Evolutionary conservation across 2,329 filamentous ascomycete genomes (phyloP).

Genomic region (Alternaria conjuncta): DNA sequence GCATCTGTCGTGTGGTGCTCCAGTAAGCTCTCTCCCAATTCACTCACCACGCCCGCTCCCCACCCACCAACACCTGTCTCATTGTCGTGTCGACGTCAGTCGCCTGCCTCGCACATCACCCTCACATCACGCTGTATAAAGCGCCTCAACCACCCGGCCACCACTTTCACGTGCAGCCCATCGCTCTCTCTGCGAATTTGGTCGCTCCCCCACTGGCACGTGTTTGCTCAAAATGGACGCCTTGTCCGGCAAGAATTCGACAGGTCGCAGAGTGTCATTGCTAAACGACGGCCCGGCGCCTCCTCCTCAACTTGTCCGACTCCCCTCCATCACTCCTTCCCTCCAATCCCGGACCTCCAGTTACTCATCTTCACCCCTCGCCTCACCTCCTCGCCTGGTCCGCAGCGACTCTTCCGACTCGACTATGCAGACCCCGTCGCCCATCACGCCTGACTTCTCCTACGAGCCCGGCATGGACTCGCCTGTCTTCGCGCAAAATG

Average conservation of each 20-base stretch:
- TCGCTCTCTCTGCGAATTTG: conserved; percentile 16
- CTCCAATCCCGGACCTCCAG: conserved; percentile 51
- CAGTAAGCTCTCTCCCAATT: conserved; percentile 13
- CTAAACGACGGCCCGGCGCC: conserved; percentile 55
- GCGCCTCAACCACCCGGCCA: not conserved
- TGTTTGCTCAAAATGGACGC: conserved; percentile 53
- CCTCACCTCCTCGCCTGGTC: conserved; percentile 54
- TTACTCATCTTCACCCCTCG: conserved; percentile 55
- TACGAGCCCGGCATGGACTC: conserved; percentile 39
- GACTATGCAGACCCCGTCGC: conserved; percentile 53
- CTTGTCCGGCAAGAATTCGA: conserved; percentile 55
- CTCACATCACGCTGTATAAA: not conserved
- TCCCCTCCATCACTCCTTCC: conserved; percentile 44
- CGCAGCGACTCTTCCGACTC: conserved; percentile 57
- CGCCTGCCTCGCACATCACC: not conserved
- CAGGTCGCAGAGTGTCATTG: conserved; percentile 58
- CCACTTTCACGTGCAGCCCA: conserved; percentile 30
- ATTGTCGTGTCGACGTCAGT: conserved; percentile 1
- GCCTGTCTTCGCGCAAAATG: conserved; percentile 34
- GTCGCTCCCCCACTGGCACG: conserved; percentile 39
- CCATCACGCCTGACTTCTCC: conserved; percentile 53
- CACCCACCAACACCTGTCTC: not conserved
- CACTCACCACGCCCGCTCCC: conserved; percentile 1
- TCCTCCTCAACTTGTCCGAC: conserved; percentile 39
- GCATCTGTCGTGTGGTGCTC: conserved; percentile 17